Evolutionary conservation across 2,329 filamentous ascomycete genomes (phyloP), one percentile per base, ranked within the genome.

Genomic region (Verticillium klebahnii): DNA sequence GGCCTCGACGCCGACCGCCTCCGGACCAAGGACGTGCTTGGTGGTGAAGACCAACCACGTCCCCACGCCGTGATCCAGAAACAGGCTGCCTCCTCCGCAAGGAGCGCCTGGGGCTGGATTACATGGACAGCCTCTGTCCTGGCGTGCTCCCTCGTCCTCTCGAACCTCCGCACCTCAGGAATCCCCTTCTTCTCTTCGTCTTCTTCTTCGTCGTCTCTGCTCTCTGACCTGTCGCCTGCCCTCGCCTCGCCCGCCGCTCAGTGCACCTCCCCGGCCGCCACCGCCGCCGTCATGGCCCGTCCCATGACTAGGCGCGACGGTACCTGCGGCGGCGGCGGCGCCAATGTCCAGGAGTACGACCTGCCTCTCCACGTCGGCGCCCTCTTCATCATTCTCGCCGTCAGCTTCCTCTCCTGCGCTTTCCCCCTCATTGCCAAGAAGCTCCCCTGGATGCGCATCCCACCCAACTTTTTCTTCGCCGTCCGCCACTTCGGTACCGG

Each of bases 401-500:
- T 81, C 15, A 80, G 82, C 58, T 78, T 81, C 23, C 73, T 80
- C 56, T 81, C 81, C 62, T 81, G 77, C 65, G 74, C 73, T 2
- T 84, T 87, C 62, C 85, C 85, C 1, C 76, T 88, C 59, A 70
- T 87, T 55, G 84, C 83, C 36, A 72, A 77, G 60, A 77, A 77
- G 65, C 77, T 85, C 55, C 82, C 82, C 25, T 73, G 78, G 17
- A 71, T 87, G 57, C 81, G 78, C 60, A 85, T 88, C 58, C 85
- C 85, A 1, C 72, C 76, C 23, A 74, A 72, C 57, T 81, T 86
- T 73, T 82, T 86, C 74, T 85, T 86, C 70, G 72, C 77, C 59
- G 81, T 85, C 57, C 80, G 84, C 64, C 89, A 92, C 78, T 91
- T 92, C 67, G 89, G 91, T 67, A 94, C 91, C 9, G 91, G 91